Evolutionary conservation across 129 eudicot species (phyloP), one percentile per base, ranked within the genome.

Genomic region (Artemisia tridentata): DNA sequence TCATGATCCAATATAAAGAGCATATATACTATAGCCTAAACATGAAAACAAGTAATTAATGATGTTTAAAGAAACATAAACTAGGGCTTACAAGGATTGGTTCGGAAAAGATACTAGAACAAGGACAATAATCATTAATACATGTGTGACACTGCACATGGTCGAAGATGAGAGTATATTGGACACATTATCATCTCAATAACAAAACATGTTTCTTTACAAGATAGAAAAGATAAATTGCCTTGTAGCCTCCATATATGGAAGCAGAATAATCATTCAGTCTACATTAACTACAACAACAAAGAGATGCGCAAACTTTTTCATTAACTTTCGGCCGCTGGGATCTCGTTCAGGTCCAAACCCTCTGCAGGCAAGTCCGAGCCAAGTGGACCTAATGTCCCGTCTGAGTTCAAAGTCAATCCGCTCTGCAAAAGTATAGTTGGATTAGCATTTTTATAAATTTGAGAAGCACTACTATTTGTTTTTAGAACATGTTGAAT

Each of bases 281-380:
- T 65, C 53, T 65, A 65, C 69, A 65, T 43, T 9, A 65, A 65
- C 69, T 65, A 45, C 69, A 45, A 43, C 29, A 63, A 63, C 48
- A 55, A 19, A 65, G 53, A 64, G 16, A 65, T 45, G 7, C 19
- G 70, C 31, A 65, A 65, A 38, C 31, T 70, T 55, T 17, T 34
- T 3, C 20, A 69, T 16, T 43, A 69, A 65, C 69, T 88, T 56
- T 78, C 85, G 21, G 88, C 87, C 16, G 77, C 70, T 3, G 95
- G 91, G 34, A 79, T 68, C 52, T 85, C 87, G 57, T 81, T 85
- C 72, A 90, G 75, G 72, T 90, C 91, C 27, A 90, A 58, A 73
- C 97, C 97, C 10, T 87, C 95, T 0, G 67, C 84, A 4, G 95
- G 95, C 71, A 85, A 79, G 63, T 87, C 97, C 7, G 87, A 76